These are phyloP conservation scores for Porodaedalea pini DNA, from an alignment of 1,284 basidiomycete species.

Conservation along the genomic window DNA sequence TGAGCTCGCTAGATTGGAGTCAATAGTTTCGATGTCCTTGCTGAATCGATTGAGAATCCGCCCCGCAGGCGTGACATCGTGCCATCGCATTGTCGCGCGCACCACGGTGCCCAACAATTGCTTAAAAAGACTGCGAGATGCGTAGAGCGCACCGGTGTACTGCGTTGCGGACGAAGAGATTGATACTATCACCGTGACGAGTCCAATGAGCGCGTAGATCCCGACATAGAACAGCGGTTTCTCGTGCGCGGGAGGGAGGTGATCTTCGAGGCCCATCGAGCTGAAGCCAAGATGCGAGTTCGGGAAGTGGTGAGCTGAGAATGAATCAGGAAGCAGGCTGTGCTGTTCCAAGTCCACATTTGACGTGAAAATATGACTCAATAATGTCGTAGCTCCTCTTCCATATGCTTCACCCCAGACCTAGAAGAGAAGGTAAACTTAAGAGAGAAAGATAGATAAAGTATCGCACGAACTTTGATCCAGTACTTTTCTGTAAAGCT, in stretches of 20 bases:
- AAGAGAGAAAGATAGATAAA: not conserved
- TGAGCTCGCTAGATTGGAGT: constrained; percentile 64
- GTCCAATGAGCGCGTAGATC: constrained; percentile 55
- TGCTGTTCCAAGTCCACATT: constrained; percentile 33
- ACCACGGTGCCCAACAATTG: constrained; percentile 55
- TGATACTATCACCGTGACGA: constrained; percentile 44
- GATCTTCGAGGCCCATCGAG: not conserved
- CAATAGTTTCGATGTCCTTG: constrained; percentile 79
- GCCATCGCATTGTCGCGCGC: constrained; percentile 51
- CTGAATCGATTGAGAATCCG: constrained; percentile 66
- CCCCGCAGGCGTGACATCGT: constrained; percentile 29
- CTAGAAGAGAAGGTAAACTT: constrained; percentile 28
- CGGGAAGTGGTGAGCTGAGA: constrained; percentile 7
- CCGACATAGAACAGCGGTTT: constrained; percentile 64
- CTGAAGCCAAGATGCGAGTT: constrained; percentile 4
- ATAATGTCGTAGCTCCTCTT: constrained; percentile 16
- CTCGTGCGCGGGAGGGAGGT: constrained; percentile 44
- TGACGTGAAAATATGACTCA: constrained; percentile 28
- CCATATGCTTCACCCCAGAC: constrained; percentile 62
- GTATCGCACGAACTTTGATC: constrained; percentile 67
- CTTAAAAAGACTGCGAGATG: constrained; percentile 57
- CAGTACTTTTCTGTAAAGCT: constrained; percentile 64
- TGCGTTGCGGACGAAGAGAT: constrained; percentile 47
- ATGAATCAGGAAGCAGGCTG: not conserved
- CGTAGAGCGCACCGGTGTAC: constrained; percentile 59